Evolutionary conservation across 2,329 filamentous ascomycete genomes (phyloP).

Genomic region (Exophiala calicioides): DNA sequence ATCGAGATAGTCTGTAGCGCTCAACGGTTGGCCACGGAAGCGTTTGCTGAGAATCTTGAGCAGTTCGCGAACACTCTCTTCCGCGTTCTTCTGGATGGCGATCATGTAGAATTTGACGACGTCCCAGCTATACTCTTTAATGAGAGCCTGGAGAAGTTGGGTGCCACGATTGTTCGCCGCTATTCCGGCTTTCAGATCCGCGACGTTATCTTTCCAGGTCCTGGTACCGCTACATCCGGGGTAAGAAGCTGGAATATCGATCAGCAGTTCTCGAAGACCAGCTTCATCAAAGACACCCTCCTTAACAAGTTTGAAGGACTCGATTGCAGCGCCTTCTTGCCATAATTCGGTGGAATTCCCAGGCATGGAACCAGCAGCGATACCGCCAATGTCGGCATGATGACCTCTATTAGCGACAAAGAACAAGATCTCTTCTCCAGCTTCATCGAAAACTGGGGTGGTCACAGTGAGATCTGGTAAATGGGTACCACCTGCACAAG

Average conservation of each 20-base stretch:
- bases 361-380: conserved; percentile 40
- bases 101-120: conserved; percentile 46
- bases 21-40: conserved; percentile 26
- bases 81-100: conserved; percentile 41
- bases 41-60: conserved; percentile 30
- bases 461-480: conserved; percentile 76
- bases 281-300: conserved; percentile 41
- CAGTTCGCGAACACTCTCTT: conserved; percentile 37
- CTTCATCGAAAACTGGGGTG: conserved; percentile 70
- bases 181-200: conserved; percentile 48
- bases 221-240: conserved; percentile 21
- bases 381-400: conserved; percentile 62
- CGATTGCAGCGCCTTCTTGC: conserved; percentile 51
- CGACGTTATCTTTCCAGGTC: conserved; percentile 45
- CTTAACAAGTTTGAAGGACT: conserved; percentile 40
- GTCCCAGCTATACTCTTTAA: conserved; percentile 38
- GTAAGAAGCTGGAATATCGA: conserved; percentile 29
- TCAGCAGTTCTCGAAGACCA: conserved; percentile 33
- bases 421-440: conserved; percentile 69
- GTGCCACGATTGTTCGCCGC: conserved; percentile 48
- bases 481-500: conserved; percentile 76
- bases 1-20: conserved; percentile 44
- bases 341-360: conserved; percentile 49
- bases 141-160: conserved; percentile 38
- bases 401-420: conserved; percentile 75